These are phyloP conservation scores for Phytophthora meadii DNA, from an alignment of 352 stramenopile genomes.

Conservation along the genomic window DNA sequence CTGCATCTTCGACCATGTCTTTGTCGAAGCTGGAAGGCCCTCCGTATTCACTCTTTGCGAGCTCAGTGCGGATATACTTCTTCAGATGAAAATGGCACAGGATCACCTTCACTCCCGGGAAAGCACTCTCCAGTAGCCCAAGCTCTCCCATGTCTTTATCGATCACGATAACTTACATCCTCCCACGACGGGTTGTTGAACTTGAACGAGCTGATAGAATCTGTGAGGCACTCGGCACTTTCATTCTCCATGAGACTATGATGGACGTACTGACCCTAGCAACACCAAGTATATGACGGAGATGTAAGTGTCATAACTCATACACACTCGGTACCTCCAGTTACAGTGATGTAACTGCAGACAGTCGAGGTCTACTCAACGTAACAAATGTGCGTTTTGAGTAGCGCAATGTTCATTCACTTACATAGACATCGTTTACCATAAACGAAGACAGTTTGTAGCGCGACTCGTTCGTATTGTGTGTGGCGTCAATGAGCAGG, in stretches of 20 bases:
- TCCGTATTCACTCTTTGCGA: neutral
- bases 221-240: neutral
- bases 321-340: too few relatives aligned
- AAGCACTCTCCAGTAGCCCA: neutral
- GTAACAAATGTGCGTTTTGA: too few relatives aligned
- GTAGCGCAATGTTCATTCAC: neutral
- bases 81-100: conserved; percentile 7
- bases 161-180: neutral
- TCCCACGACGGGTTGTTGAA: conserved; percentile 1
- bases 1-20: conserved; percentile 1
- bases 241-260: neutral
- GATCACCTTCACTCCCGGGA: neutral
- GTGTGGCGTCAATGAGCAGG: conserved; percentile 3
- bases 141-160: neutral
- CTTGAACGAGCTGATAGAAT: conserved; percentile 1
- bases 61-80: conserved; percentile 1
- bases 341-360: too few relatives aligned
- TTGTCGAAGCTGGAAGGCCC: conserved; percentile 1
- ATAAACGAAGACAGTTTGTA: conserved; percentile 24
- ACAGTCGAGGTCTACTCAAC: too few relatives aligned
- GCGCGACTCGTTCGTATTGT: conserved; percentile 11
- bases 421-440: conserved; percentile 9
- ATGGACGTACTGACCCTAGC: too few relatives aligned
- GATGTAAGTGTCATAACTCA: too few relatives aligned
- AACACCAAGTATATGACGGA: too few relatives aligned